A percentile compares a stretch with the other conserved stretches of the same genome.
phyloP scores from a whole-genome alignment of 768 basidiomycete genomes.

The Suillus americanus region DNA sequence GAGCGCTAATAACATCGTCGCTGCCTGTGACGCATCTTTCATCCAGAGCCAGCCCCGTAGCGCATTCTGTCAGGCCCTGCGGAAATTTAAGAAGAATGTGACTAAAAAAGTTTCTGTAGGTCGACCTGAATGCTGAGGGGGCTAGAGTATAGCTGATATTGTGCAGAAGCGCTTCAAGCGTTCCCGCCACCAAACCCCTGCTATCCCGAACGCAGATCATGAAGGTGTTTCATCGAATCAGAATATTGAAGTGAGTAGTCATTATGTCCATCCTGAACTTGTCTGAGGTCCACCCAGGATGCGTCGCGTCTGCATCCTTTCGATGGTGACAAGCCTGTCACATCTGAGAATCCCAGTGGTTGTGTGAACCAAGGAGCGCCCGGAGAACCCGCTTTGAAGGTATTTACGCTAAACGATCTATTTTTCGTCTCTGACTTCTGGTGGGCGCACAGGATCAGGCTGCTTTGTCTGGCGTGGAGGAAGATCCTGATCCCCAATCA shows the following conservation, averaged over 20 bases:
- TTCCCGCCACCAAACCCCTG: not conserved
- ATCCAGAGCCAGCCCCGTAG: not conserved
- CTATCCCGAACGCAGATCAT: not conserved
- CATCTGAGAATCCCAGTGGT: not conserved
- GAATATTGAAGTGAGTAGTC: not conserved
- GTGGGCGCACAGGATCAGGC: not conserved
- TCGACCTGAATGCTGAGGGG: not conserved
- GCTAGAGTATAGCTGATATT: not conserved
- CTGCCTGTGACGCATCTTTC: not conserved
- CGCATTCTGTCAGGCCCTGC: not conserved
- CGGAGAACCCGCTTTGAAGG: not conserved
- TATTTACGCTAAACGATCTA: not conserved
- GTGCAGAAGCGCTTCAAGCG: not conserved
- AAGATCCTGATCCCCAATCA: not conserved
- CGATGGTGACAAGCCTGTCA: not conserved
- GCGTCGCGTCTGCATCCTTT: not conserved
- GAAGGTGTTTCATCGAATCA: not conserved
- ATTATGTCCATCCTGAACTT: not conserved
- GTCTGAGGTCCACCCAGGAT: not conserved
- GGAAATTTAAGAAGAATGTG: not conserved
- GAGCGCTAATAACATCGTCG: not conserved
- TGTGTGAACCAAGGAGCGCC: not conserved
- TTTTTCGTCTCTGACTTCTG: not conserved
- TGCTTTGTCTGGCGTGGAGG: not conserved
- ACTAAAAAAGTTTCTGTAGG: not conserved